Conservation (phyloP, 2,329 filamentous ascomycete genomes). For the Dactylellina drechsleri region DNA sequence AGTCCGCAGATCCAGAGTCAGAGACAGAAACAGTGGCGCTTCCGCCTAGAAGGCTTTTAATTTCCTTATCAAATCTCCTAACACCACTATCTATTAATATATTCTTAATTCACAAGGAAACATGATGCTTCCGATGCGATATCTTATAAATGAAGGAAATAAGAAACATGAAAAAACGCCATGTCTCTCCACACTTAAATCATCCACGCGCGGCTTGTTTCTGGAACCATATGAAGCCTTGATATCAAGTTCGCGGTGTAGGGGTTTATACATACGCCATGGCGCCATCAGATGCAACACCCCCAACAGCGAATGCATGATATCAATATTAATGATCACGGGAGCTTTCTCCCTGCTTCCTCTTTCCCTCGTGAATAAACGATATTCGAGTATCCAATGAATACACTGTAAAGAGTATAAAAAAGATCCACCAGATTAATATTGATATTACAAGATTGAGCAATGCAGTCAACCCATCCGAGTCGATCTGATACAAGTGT, state of each 20-base stretch:
- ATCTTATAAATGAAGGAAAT: neutral
- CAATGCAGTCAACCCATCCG: constrained; percentile 22
- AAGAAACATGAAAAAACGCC: neutral
- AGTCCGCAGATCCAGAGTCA: constrained; percentile 17
- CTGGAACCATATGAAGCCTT: constrained; percentile 4
- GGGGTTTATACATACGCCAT: constrained; percentile 12
- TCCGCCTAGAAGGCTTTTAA: constrained; percentile 44
- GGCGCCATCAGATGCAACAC: neutral
- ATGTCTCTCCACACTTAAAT: constrained; percentile 4
- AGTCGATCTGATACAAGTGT: constrained; percentile 42
- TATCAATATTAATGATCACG: constrained; percentile 26
- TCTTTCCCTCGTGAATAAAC: neutral
- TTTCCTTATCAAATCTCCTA: constrained; percentile 16
- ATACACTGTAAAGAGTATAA: constrained; percentile 25
- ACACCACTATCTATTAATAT: neutral
- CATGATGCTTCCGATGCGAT: neutral
- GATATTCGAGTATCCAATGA: neutral
- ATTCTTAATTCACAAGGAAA: neutral
- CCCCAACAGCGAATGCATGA: neutral
- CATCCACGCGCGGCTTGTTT: constrained; percentile 1
- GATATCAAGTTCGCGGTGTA: constrained; percentile 27
- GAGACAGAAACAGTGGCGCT: constrained; percentile 39
- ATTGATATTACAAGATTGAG: neutral
- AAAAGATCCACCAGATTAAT: constrained; percentile 11
- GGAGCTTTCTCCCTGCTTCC: constrained; percentile 1